A percentile compares a stretch with the other conserved stretches of the same genome.
These are phyloP conservation scores for Rhizopogon vesiculosus DNA, from an alignment of 768 basidiomycete species.

Conservation along the genomic window DNA sequence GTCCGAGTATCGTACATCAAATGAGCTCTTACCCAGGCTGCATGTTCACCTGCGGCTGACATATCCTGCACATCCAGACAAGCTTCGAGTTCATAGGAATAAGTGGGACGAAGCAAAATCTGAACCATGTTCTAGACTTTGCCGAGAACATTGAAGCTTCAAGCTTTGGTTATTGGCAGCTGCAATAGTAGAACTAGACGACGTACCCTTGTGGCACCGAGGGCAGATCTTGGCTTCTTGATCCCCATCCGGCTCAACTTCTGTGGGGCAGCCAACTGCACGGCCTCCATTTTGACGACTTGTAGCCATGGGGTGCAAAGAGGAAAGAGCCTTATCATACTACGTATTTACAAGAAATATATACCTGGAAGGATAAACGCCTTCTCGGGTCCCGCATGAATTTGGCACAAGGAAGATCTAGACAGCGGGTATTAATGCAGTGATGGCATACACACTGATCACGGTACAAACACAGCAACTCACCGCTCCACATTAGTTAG, in stretches of 20 bases:
- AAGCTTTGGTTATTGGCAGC: not conserved
- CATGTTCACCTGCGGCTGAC: constrained; percentile 55
- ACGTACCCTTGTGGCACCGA: constrained; percentile 64
- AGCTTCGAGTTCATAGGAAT: constrained; percentile 58
- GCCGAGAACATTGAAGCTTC: constrained; percentile 57
- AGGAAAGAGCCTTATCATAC: not conserved
- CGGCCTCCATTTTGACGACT: too few relatives aligned
- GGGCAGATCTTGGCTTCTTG: constrained; percentile 58
- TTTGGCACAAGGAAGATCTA: too few relatives aligned
- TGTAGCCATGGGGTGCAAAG: too few relatives aligned
- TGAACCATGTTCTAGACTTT: constrained; percentile 69
- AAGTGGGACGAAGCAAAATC: constrained; percentile 70
- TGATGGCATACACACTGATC: too few relatives aligned
- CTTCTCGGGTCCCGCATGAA: not conserved
- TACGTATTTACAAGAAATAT: not conserved
- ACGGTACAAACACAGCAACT: too few relatives aligned
- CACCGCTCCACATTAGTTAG: too few relatives aligned
- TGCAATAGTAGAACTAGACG: not conserved
- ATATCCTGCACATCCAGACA: constrained; percentile 70
- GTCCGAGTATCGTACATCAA: not conserved
- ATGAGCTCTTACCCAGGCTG: constrained; percentile 41
- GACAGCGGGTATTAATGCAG: too few relatives aligned
- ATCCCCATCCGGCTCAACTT: constrained; percentile 50
- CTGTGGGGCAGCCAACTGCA: constrained; percentile 64
- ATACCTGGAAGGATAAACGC: not conserved